These are phyloP conservation scores for Combretum micranthum DNA, from an alignment of 345 rosid species.

Conservation along the genomic window DNA sequence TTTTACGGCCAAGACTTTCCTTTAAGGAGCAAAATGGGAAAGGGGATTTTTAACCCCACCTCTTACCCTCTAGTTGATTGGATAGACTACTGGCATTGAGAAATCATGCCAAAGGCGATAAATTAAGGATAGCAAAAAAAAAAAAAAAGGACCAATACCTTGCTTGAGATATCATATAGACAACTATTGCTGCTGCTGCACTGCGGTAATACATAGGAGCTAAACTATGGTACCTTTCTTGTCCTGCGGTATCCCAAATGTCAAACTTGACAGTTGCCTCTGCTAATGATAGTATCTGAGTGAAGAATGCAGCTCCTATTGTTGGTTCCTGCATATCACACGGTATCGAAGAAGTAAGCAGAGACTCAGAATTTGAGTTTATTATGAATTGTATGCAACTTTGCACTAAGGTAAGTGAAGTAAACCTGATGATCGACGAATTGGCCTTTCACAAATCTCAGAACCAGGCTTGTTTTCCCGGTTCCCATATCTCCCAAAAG, in stretches of 20 bases:
- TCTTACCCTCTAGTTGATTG: too few species aligned
- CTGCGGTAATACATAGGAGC: slow-evolving; percentile 80
- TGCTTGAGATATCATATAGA: slow-evolving; percentile 62
- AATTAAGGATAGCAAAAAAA: too few species aligned
- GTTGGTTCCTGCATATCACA: slow-evolving; percentile 43
- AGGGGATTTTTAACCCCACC: too few species aligned
- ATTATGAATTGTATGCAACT: too few species aligned
- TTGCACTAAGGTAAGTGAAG: not conserved
- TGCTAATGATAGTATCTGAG: slow-evolving; percentile 51
- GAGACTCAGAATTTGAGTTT: too few species aligned
- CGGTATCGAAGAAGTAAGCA: not conserved
- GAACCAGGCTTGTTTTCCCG: slow-evolving; percentile 19
- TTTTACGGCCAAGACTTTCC: too few species aligned
- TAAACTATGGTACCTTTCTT: slow-evolving; percentile 65
- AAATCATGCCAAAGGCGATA: too few species aligned
- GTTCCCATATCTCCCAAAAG: slow-evolving; percentile 26
- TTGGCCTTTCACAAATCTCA: slow-evolving; percentile 19
- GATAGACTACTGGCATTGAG: too few species aligned
- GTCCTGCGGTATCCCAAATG: slow-evolving; percentile 82
- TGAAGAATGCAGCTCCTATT: slow-evolving; percentile 72
- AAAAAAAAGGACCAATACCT: slow-evolving; percentile 16
- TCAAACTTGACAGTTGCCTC: slow-evolving; percentile 70
- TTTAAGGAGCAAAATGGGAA: too few species aligned
- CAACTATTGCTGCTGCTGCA: slow-evolving; percentile 60
- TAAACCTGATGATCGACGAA: slow-evolving; percentile 19